Percentiles rank a stretch among this genome's conserved stretches.
phyloP scores from a whole-genome alignment of 176 grass and related monocot species.

The Triticum dicoccoides region DNA sequence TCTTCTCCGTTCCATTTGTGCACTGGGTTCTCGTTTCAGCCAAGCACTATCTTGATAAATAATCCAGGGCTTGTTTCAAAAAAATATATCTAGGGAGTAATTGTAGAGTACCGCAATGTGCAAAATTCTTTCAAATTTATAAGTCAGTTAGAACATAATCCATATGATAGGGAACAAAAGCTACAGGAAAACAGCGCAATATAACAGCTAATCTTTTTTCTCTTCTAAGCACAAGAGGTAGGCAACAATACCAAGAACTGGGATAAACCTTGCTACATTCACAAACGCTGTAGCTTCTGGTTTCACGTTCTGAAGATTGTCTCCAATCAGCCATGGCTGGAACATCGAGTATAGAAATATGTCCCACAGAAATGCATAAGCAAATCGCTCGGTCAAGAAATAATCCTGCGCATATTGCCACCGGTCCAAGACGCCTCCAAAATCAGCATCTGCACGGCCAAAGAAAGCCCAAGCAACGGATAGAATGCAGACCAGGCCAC shows the following conservation, averaged over 20 bases:
- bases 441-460: constrained; percentile 45
- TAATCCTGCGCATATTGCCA: constrained; percentile 57
- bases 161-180: neutral
- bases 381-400: constrained; percentile 63
- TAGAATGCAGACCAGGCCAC: constrained; percentile 47
- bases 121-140: neutral
- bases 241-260: constrained; percentile 68
- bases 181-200: neutral
- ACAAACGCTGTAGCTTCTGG: constrained; percentile 33
- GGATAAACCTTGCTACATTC: constrained; percentile 56
- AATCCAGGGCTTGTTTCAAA: neutral
- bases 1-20: neutral
- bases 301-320: constrained; percentile 72
- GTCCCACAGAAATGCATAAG: constrained; percentile 89
- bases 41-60: neutral
- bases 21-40: constrained; percentile 1
- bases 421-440: constrained; percentile 60
- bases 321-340: constrained; percentile 90
- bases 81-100: neutral
- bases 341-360: constrained; percentile 78
- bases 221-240: constrained; percentile 66
- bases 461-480: constrained; percentile 67
- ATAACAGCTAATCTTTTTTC: neutral
- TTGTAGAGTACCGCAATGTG: neutral
- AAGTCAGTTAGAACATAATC: neutral